Percentiles rank a stretch among this genome's conserved stretches.
Conservation (phyloP, 495 filamentous ascomycete species). For the Penicillium coprophilum region DNA sequence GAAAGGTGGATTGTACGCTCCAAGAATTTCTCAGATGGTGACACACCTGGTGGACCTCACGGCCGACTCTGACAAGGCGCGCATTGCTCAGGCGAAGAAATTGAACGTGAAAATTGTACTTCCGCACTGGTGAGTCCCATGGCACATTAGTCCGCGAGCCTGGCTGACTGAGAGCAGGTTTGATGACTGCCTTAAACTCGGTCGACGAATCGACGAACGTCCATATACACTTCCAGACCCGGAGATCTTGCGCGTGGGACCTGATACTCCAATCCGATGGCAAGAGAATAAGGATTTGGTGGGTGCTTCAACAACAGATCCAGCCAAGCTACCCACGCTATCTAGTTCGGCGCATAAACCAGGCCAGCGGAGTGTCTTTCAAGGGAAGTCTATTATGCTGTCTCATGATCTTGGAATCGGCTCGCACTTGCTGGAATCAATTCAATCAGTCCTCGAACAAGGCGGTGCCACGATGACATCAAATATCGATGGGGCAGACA, state of each 20-base stretch:
- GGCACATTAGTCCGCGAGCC: not conserved
- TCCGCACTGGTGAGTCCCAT: constrained; percentile 76
- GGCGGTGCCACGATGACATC: constrained; percentile 68
- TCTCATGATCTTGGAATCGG: constrained; percentile 69
- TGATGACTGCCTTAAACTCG: constrained; percentile 91
- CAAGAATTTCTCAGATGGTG: constrained; percentile 63
- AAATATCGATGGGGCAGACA: constrained; percentile 68
- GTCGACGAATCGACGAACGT: constrained; percentile 78
- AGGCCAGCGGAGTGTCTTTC: constrained; percentile 52
- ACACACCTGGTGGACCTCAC: constrained; percentile 90
- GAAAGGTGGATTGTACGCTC: constrained; percentile 78
- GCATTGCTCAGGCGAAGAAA: constrained; percentile 58
- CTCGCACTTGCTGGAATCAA: constrained; percentile 59
- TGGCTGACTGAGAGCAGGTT: constrained; percentile 60
- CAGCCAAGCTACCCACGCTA: constrained; percentile 51
- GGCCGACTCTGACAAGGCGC: constrained; percentile 70
- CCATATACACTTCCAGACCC: constrained; percentile 89
- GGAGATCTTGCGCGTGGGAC: constrained; percentile 61
- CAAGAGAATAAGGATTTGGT: constrained; percentile 60
- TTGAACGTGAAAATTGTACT: constrained; percentile 79
- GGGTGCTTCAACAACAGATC: constrained; percentile 70
- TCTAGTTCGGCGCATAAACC: constrained; percentile 33
- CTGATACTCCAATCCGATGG: constrained; percentile 55
- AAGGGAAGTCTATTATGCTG: constrained; percentile 56
- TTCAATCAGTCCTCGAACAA: constrained; percentile 65